These are phyloP conservation scores for Kwoniella shivajii DNA, from an alignment of 1,284 basidiomycete species.

Conservation along the genomic window DNA sequence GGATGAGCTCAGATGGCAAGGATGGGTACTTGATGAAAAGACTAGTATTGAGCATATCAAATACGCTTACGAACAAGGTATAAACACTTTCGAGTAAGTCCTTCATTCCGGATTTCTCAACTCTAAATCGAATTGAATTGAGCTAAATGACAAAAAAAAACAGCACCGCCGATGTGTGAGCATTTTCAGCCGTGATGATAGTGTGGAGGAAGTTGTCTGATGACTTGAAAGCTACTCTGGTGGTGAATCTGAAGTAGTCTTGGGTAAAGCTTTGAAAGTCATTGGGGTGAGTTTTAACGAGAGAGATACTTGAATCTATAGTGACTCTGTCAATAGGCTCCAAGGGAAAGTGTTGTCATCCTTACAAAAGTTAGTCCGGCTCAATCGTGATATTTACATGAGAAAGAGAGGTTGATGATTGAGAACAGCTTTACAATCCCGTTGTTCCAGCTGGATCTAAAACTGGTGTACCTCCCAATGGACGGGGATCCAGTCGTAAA, in stretches of 20 bases:
- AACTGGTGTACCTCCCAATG: conserved; percentile 53
- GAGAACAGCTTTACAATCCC: not conserved
- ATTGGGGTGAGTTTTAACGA: conserved; percentile 57
- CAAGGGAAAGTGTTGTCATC: conserved; percentile 74
- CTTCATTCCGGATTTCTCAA: not conserved
- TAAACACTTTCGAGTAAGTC: conserved; percentile 49
- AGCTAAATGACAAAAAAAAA: not conserved
- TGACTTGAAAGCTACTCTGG: conserved; percentile 56
- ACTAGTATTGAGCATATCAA: conserved; percentile 49
- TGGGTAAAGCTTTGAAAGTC: conserved; percentile 77
- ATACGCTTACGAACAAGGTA: conserved; percentile 44
- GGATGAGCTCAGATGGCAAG: conserved; percentile 16
- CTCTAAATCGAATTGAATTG: not conserved
- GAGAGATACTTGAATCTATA: not conserved
- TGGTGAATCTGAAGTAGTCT: conserved; percentile 62
- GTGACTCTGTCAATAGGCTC: conserved; percentile 36
- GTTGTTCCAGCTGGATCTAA: not conserved
- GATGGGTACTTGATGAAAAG: conserved; percentile 47
- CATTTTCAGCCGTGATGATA: not conserved
- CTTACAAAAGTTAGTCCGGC: conserved; percentile 66
- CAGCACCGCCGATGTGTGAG: conserved; percentile 40
- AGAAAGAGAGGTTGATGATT: not conserved
- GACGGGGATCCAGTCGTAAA: conserved; percentile 54
- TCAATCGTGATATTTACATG: not conserved
- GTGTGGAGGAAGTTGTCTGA: not conserved